Conservation (phyloP, 495 filamentous ascomycete species). For the Elasticomyces elasticus region DNA sequence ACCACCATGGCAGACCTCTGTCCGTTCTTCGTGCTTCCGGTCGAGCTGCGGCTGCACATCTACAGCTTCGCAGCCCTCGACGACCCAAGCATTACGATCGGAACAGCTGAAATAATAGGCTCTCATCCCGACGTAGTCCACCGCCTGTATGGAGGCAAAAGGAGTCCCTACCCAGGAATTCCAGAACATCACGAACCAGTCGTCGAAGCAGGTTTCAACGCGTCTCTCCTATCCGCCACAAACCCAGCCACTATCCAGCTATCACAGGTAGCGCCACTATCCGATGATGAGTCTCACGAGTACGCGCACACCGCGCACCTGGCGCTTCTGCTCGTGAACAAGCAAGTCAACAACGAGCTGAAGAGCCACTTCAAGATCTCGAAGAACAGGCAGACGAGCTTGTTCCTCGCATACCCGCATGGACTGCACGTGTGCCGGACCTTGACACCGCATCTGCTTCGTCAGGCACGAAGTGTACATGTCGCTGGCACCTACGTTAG, state of each 20-base stretch:
- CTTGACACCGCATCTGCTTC: conserved; percentile 23
- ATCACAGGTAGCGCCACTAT: background rate
- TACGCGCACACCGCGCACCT: background rate
- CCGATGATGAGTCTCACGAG: background rate
- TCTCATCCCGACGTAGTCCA: conserved; percentile 14
- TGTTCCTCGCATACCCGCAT: conserved; percentile 26
- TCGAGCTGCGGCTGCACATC: conserved; percentile 21
- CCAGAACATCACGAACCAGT: conserved; percentile 17
- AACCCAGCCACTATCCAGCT: conserved; percentile 7
- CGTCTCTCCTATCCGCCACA: conserved; percentile 10
- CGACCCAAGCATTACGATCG: conserved; percentile 16
- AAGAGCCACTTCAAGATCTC: conserved; percentile 3
- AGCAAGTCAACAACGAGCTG: conserved; percentile 15
- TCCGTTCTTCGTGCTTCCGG: conserved; percentile 13
- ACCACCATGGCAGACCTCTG: background rate
- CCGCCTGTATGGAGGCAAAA: conserved; percentile 9
- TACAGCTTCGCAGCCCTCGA: conserved; percentile 24
- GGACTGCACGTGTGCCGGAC: conserved; percentile 24
- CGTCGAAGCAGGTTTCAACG: conserved; percentile 7
- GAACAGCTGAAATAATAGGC: conserved; percentile 15
- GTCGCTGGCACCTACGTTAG: conserved; percentile 22
- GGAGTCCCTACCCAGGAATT: conserved; percentile 11
- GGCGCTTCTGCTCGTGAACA: conserved; percentile 14
- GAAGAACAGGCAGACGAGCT: conserved; percentile 2
- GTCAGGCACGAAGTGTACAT: conserved; percentile 25